phyloP scores from a whole-genome alignment of 2,329 filamentous ascomycete genomes.

The Colletotrichum coccodes region DNA sequence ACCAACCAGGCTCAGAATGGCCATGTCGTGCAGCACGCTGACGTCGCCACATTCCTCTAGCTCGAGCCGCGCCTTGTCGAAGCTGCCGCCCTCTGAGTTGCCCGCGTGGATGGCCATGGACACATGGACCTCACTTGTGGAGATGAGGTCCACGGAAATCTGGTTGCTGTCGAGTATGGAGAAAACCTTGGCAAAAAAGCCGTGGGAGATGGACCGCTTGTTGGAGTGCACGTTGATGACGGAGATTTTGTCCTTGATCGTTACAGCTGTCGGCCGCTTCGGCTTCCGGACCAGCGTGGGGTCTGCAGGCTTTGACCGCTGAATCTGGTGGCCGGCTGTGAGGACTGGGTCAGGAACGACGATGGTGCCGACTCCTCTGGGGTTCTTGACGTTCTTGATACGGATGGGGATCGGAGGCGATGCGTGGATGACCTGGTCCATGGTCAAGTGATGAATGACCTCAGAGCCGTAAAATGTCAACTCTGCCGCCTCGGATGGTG shows the following conservation, averaged over 20 bases:
- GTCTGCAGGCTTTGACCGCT: constrained; percentile 57
- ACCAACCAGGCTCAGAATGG: constrained; percentile 93
- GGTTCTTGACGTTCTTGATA: constrained; percentile 94
- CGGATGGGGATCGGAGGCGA: constrained; percentile 82
- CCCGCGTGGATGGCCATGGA: constrained; percentile 95
- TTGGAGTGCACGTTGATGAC: constrained; percentile 99
- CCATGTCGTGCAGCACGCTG: constrained; percentile 90
- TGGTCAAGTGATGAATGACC: constrained; percentile 98
- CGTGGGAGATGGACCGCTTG: constrained; percentile 94
- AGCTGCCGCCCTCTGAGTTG: constrained; percentile 68
- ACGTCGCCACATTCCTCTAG: constrained; percentile 87
- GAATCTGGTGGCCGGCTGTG: constrained; percentile 67
- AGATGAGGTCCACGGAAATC: constrained; percentile 95
- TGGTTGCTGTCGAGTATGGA: constrained; percentile 87
- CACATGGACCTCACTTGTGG: constrained; percentile 95
- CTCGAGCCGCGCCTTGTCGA: constrained; percentile 76
- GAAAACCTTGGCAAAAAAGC: constrained; percentile 95
- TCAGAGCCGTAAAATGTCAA: constrained; percentile 95
- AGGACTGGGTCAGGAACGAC: constrained; percentile 79
- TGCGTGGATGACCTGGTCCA: constrained; percentile 95
- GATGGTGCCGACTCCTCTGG: constrained; percentile 80
- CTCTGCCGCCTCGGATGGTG: constrained; percentile 93
- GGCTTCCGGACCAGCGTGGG: constrained; percentile 63
- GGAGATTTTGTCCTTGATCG: constrained; percentile 96
- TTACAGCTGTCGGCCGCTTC: constrained; percentile 87